Conservation (phyloP, 345 rosid species). For the Noccaea caerulescens region DNA sequence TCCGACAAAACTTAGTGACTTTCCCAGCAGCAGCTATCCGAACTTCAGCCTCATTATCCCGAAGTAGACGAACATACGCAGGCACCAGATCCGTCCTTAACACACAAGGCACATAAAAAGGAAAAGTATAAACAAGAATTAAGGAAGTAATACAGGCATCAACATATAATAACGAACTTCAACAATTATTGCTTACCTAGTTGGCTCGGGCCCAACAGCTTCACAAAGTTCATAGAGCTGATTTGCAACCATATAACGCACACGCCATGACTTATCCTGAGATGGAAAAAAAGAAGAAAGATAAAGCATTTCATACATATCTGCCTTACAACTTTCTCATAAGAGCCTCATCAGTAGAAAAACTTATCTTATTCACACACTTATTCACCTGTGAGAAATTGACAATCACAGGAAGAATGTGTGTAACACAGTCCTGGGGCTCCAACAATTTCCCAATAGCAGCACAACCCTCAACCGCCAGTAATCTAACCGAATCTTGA, state of each 20-base stretch:
- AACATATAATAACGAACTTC: too few relatives aligned
- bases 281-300: background rate
- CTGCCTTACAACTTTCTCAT: background rate
- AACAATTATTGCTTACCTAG: slow-evolving; percentile 57
- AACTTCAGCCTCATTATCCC: slow-evolving; percentile 98
- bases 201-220: slow-evolving; percentile 86
- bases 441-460: slow-evolving; percentile 96
- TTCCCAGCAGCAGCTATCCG: slow-evolving; percentile 98
- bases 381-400: slow-evolving; percentile 82
- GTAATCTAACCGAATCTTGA: slow-evolving; percentile 93
- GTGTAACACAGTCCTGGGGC: slow-evolving; percentile 87
- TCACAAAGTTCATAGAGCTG: slow-evolving; percentile 84
- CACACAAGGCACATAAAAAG: slow-evolving; percentile 9
- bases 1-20: slow-evolving; percentile 91
- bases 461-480: slow-evolving; percentile 98
- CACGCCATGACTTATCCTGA: slow-evolving; percentile 93
- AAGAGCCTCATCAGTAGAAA: slow-evolving; percentile 12
- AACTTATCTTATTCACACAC: slow-evolving; percentile 4
- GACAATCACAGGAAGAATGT: slow-evolving; percentile 89
- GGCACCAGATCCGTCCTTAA: slow-evolving; percentile 87
- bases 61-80: slow-evolving; percentile 90
- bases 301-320: slow-evolving; percentile 11
- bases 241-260: slow-evolving; percentile 86
- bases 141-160: too few relatives aligned
- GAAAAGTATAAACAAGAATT: background rate